Evolutionary conservation across 148 eudicot genomes (phyloP).

Genomic region (Pouteria glomerata): DNA sequence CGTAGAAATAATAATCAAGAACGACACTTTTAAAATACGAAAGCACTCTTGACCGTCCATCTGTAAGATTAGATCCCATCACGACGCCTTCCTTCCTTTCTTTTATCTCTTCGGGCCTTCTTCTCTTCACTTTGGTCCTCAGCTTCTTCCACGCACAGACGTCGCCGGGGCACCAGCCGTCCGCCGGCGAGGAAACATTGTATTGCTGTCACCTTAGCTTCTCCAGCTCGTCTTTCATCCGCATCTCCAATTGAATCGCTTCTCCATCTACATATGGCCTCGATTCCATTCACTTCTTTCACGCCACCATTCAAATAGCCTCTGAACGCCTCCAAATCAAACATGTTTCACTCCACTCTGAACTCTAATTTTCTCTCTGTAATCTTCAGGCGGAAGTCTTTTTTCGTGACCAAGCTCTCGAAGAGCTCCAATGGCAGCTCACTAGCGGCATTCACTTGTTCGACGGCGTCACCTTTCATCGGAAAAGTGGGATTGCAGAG

Average conservation of each 20-base stretch:
- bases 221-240: not conserved
- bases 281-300: constrained; percentile 13
- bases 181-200: constrained; percentile 14
- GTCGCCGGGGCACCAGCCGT: not conserved
- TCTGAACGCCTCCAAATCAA: constrained; percentile 16
- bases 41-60: not conserved
- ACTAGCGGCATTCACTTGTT: constrained; percentile 33
- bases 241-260: not conserved
- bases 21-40: not conserved
- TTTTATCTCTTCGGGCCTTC: not conserved
- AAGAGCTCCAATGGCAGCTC: constrained; percentile 17
- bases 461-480: constrained; percentile 58
- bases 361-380: constrained; percentile 11
- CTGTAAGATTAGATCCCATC: not conserved
- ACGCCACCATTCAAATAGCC: constrained; percentile 23
- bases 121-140: constrained; percentile 11
- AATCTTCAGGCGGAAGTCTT: not conserved
- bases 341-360: not conserved
- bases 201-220: not conserved
- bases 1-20: not conserved
- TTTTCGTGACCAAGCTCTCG: constrained; percentile 6
- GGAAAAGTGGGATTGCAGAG: constrained; percentile 71
- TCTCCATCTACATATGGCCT: constrained; percentile 22
- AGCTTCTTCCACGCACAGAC: not conserved
- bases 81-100: too few relatives aligned